These are phyloP conservation scores for Casuarina glauca DNA, from an alignment of 306 rosid genomes.

Conservation along the genomic window DNA sequence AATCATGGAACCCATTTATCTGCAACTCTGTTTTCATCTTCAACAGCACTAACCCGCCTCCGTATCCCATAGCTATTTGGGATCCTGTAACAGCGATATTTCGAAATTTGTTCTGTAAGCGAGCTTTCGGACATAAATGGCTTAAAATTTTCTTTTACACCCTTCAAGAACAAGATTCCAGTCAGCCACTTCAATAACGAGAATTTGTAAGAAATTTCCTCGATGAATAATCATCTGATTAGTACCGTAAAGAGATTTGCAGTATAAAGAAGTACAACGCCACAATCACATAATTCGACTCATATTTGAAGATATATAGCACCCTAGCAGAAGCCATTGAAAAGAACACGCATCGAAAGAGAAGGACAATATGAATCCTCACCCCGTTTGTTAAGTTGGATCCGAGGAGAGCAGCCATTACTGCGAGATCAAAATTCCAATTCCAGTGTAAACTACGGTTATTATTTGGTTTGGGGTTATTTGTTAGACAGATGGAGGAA, in stretches of 20 bases:
- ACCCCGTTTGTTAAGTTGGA: constrained; percentile 73
- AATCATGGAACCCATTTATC: not conserved
- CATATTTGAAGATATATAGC: not conserved
- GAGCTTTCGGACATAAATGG: no score
- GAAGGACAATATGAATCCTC: constrained; percentile 14
- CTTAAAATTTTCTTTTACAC: not conserved
- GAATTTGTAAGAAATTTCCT: not conserved
- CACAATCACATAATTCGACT: not conserved
- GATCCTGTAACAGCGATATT: not conserved
- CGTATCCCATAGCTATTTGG: not conserved
- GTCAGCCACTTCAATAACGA: not conserved
- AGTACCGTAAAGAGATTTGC: not conserved
- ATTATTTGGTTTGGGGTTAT: not conserved
- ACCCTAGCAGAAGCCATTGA: constrained; percentile 18
- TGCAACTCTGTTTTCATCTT: not conserved
- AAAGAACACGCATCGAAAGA: constrained; percentile 1
- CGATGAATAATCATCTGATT: not conserved
- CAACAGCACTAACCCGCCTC: not conserved
- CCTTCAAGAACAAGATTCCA: not conserved
- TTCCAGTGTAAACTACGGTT: not conserved
- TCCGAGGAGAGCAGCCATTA: constrained; percentile 77
- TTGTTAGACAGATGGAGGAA: not conserved
- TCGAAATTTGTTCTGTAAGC: not conserved
- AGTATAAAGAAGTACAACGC: not conserved
- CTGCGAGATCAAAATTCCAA: not conserved